Evolutionary conservation across 345 rosid genomes (phyloP), one percentile per base, ranked within the genome.

Genomic region (Gossypium turneri): DNA sequence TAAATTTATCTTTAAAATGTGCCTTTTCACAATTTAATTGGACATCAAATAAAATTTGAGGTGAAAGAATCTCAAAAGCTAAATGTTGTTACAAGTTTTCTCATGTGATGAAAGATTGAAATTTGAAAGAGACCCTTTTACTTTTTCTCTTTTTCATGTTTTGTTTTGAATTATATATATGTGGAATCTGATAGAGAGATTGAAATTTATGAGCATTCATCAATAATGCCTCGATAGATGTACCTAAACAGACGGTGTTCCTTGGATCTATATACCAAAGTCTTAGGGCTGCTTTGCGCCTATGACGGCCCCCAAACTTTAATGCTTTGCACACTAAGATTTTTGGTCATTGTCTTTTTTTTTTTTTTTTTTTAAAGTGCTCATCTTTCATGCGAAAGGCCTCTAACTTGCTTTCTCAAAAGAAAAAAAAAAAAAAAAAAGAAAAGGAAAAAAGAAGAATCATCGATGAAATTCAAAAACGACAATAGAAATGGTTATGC

Each of bases 301-400:
- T n/a, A 7, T 48, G 60, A 55, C 62, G 62, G 61, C 74, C 74
- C 51, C 29, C 25, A 19, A 41, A 55, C 63, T 38, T 71, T 38
- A 71, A 71, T 71, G 74, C 63, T 55, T 55, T 56, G 27, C 62
- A 52, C 73, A 51, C 12, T 51, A 15, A 52, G 15, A 27, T 52
- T 53, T 48, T 24, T 24, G 20, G 56, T 20, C 41, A 29, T 19
- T 67, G 56, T 48, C n/a, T 66, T 66, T 24, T 12, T 1, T 15
- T 24, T 24, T n/a, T 65, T 2, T 10, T 66, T 12, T 44, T 38
- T 1, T 11, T 67, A 13, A 45, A 67, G 62, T 58, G 12, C 29
- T 8, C 3, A 22, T 12, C 22, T 47, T 68, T 12, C 73, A 69
- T 69, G 58, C 73, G 17, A 25, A 67, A 10, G 27, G 9, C 3